phyloP scores from a whole-genome alignment of 73 alveolate genomes.

The Paramecium tetraurelia region DNA sequence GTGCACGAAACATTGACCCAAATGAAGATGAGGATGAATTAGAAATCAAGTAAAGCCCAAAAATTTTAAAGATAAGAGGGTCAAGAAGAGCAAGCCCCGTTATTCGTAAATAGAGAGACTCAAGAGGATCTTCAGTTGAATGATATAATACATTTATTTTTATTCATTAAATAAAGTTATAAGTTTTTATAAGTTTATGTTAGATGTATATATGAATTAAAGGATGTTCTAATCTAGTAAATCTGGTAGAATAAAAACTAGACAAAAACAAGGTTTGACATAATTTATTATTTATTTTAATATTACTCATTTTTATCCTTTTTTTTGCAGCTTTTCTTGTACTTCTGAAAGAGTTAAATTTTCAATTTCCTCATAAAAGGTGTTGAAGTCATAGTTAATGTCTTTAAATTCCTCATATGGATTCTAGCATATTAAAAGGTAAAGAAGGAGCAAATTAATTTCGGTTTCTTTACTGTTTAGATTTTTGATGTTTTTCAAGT shows the following conservation, averaged over 20 bases:
- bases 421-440: constrained; percentile 50
- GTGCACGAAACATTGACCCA: too few species aligned
- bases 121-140: not conserved
- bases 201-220: too few species aligned
- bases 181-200: too few species aligned
- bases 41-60: not conserved
- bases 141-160: not conserved
- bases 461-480: constrained; percentile 31
- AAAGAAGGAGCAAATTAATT: not conserved
- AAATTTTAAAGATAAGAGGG: not conserved
- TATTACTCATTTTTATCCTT: not conserved
- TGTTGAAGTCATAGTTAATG: constrained; percentile 42
- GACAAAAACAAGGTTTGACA: not conserved
- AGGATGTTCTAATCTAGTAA: too few species aligned
- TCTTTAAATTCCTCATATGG: constrained; percentile 60
- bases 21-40: not conserved
- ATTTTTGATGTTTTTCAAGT: not conserved
- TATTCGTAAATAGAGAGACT: not conserved
- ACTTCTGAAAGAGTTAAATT: constrained; percentile 40
- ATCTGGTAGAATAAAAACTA: not conserved
- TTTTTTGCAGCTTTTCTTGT: constrained; percentile 6
- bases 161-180: too few species aligned
- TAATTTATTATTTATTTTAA: not conserved
- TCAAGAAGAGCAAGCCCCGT: not conserved
- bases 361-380: constrained; percentile 57